Conservation (phyloP, 257 asterid genomes). For the Prunella vulgaris region DNA sequence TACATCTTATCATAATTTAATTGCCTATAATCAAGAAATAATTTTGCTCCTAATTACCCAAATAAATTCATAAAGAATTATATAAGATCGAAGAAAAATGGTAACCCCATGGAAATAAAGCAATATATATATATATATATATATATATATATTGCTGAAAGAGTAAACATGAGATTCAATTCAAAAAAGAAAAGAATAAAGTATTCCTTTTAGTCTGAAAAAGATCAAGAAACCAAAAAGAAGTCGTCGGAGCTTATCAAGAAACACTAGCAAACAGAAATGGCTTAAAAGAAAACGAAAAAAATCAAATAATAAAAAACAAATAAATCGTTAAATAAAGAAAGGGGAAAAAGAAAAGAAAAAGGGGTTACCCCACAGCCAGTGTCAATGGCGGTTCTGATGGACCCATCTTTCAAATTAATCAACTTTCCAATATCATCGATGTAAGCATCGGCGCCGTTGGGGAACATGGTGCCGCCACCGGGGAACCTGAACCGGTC, state of each 20-base stretch:
- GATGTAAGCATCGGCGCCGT: slow-evolving; percentile 72
- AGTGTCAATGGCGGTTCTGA: slow-evolving; percentile 89
- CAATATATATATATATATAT: too few relatives aligned
- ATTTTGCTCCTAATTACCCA: slow-evolving; percentile 9
- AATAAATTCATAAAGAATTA: neutral
- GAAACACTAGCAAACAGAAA: neutral
- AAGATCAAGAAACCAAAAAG: too few relatives aligned
- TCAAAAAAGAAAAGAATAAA: too few relatives aligned
- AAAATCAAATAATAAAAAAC: neutral
- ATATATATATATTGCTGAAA: too few relatives aligned
- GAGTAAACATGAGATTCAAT: too few relatives aligned
- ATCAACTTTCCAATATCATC: slow-evolving; percentile 70
- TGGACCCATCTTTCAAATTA: slow-evolving; percentile 63
- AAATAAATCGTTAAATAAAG: neutral
- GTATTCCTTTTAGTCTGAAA: too few relatives aligned
- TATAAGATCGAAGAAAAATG: neutral
- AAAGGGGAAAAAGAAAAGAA: neutral
- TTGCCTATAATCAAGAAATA: neutral
- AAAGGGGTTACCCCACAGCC: slow-evolving; percentile 74
- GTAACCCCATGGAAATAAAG: neutral
- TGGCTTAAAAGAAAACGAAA: neutral
- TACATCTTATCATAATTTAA: neutral
- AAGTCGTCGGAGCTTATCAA: neutral
- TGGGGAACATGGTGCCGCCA: slow-evolving; percentile 91
- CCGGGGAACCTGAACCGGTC: slow-evolving; percentile 81